Evolutionary conservation across 1,139 yeast genomes (phyloP).

Genomic region (Debaryomycetaceae sp.): DNA sequence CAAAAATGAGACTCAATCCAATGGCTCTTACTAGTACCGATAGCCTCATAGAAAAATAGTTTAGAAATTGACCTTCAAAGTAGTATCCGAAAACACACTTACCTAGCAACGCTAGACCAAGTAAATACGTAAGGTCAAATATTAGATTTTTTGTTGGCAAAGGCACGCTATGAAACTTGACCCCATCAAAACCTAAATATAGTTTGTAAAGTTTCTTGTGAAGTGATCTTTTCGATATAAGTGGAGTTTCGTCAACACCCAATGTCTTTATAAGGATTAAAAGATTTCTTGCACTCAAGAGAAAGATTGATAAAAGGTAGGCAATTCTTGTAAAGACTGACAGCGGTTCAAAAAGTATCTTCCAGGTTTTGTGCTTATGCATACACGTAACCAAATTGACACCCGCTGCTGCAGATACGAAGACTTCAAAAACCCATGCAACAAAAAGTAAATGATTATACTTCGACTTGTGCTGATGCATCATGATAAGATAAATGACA

Average conservation of each 20-base stretch:
- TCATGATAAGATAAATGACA: slow-evolving; percentile 42
- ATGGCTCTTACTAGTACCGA: slow-evolving; percentile 15
- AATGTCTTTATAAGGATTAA: slow-evolving; percentile 23
- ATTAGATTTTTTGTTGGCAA: slow-evolving; percentile 16
- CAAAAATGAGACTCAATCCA: slow-evolving; percentile 44
- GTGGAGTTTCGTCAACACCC: slow-evolving; percentile 12
- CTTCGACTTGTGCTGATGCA: slow-evolving; percentile 52
- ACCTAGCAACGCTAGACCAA: slow-evolving; percentile 7
- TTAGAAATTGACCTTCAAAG: slow-evolving; percentile 17
- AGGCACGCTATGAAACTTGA: slow-evolving; percentile 12
- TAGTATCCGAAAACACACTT: slow-evolving; percentile 11
- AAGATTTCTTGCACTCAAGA: slow-evolving; percentile 30
- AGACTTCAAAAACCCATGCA: slow-evolving; percentile 56
- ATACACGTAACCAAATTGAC: slow-evolving; percentile 25
- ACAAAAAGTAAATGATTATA: slow-evolving; percentile 57
- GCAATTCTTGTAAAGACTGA: slow-evolving; percentile 23
- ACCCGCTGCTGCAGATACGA: slow-evolving; percentile 53
- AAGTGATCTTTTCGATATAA: slow-evolving; percentile 12
- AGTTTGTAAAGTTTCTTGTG: slow-evolving; percentile 27
- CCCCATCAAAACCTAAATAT: slow-evolving; percentile 14
- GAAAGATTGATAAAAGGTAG: slow-evolving; percentile 22
- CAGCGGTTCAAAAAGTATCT: slow-evolving; percentile 28
- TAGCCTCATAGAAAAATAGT: slow-evolving; percentile 16
- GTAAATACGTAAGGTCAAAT: slow-evolving; percentile 11
- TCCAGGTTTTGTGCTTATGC: slow-evolving; percentile 23